phyloP scores from a whole-genome alignment of 2,329 filamentous ascomycete genomes.

The Exserohilum turcica region DNA sequence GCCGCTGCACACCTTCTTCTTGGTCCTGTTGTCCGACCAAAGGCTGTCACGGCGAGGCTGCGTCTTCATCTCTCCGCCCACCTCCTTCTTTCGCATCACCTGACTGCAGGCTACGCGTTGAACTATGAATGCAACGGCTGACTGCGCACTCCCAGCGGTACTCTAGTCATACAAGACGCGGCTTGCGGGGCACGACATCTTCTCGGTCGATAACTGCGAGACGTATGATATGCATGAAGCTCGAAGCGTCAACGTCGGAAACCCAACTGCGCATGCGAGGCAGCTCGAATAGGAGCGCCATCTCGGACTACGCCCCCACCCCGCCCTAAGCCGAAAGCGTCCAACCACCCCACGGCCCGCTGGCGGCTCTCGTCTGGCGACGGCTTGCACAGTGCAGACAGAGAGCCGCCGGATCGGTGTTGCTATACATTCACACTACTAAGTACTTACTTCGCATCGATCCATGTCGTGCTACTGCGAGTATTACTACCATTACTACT shows the following conservation, averaged over 20 bases:
- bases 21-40: conserved; percentile 21
- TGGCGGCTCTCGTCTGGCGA: conserved; percentile 1
- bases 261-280: conserved; percentile 7
- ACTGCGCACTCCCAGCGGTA: neutral
- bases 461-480: no score
- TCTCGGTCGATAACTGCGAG: conserved; percentile 11
- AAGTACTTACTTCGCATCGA: no score
- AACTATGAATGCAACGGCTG: conserved; percentile 9
- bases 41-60: conserved; percentile 12
- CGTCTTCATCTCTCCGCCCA: neutral
- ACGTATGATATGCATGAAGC: conserved; percentile 20
- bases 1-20: conserved; percentile 19
- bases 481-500: no score
- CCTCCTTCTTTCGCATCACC: conserved; percentile 5
- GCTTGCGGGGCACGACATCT: conserved; percentile 9
- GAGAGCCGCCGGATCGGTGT: no score
- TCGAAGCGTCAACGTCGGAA: conserved; percentile 15
- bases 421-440: no score
- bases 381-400: no score
- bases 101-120: conserved; percentile 3
- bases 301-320: neutral
- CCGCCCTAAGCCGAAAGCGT: conserved; percentile 17
- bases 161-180: conserved; percentile 2
- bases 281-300: neutral
- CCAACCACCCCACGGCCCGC: conserved; percentile 1